A percentile compares a stretch with the other conserved stretches of the same genome.
These are phyloP conservation scores for Volutella citrinella DNA, from an alignment of 2,329 filamentous ascomycete species.

Conservation along the genomic window DNA sequence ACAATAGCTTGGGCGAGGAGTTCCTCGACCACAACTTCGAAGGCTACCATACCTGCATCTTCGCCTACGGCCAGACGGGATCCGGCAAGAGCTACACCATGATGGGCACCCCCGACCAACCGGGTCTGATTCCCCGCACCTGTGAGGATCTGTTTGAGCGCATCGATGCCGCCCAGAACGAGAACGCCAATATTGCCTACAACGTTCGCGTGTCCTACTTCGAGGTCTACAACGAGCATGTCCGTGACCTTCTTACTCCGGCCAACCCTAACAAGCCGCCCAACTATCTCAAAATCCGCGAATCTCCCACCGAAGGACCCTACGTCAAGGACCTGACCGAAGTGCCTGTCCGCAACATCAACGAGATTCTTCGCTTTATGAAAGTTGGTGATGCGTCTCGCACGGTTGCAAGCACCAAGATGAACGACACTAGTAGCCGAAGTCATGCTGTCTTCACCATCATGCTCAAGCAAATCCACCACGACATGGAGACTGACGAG, in stretches of 20 bases:
- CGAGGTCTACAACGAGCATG: conserved; percentile 99
- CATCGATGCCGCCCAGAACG: conserved; percentile 73
- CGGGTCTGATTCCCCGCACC: conserved; percentile 89
- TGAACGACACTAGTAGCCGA: conserved; percentile 97
- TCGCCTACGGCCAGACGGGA: conserved; percentile 96
- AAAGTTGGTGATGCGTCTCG: conserved; percentile 82
- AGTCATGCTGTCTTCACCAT: conserved; percentile 98
- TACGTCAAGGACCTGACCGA: conserved; percentile 97
- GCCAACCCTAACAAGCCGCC: conserved; percentile 67
- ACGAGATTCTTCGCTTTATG: conserved; percentile 89
- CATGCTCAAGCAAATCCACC: conserved; percentile 96
- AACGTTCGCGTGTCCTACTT: conserved; percentile 98
- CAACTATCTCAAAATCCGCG: conserved; percentile 94
- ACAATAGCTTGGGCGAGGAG: conserved; percentile 90
- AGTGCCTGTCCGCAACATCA: conserved; percentile 81
- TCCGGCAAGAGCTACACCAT: conserved; percentile 98
- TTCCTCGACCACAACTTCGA: conserved; percentile 99
- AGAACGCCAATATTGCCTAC: conserved; percentile 90
- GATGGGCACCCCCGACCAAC: conserved; percentile 86
- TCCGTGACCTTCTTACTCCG: conserved; percentile 86
- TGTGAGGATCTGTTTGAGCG: conserved; percentile 95
- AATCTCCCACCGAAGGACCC: conserved; percentile 90
- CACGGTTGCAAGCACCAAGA: conserved; percentile 91
- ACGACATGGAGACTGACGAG: conserved; percentile 95
- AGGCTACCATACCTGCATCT: conserved; percentile 98